Evolutionary conservation across 768 basidiomycete species (phyloP).

Genomic region (Suillus clintonianus): DNA sequence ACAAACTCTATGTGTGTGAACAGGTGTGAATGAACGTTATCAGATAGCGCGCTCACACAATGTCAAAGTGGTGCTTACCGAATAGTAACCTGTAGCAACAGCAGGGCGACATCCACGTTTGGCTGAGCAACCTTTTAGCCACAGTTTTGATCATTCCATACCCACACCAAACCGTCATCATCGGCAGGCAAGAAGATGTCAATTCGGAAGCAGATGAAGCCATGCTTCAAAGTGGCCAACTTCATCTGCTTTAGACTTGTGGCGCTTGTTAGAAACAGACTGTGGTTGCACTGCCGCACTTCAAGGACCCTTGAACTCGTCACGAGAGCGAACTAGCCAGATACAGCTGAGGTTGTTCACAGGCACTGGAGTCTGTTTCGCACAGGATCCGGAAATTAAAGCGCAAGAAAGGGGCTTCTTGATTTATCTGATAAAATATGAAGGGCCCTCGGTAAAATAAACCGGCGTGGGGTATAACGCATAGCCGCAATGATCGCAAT

Average conservation of each 20-base stretch:
- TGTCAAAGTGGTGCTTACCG: constrained; percentile 1
- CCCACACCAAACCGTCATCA: not conserved
- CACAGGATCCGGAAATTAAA: constrained; percentile 10
- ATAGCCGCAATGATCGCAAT: constrained; percentile 10
- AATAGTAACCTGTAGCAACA: not conserved
- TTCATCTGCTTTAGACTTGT: not conserved
- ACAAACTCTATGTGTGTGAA: constrained; percentile 1
- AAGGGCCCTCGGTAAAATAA: constrained; percentile 6
- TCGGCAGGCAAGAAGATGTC: not conserved
- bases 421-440: constrained; percentile 13
- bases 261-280: constrained; percentile 4
- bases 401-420: not conserved
- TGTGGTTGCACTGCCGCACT: not conserved
- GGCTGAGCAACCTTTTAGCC: not conserved
- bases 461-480: constrained; percentile 1
- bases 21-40: not conserved
- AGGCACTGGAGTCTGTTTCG: constrained; percentile 14
- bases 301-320: constrained; percentile 11
- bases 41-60: not conserved
- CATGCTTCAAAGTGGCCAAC: not conserved
- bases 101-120: not conserved
- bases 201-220: not conserved
- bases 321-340: constrained; percentile 4
- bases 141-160: not conserved
- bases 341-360: constrained; percentile 20